Conservation (phyloP, 2,329 filamentous ascomycete genomes). For the Helicocarpus griseus region DNA sequence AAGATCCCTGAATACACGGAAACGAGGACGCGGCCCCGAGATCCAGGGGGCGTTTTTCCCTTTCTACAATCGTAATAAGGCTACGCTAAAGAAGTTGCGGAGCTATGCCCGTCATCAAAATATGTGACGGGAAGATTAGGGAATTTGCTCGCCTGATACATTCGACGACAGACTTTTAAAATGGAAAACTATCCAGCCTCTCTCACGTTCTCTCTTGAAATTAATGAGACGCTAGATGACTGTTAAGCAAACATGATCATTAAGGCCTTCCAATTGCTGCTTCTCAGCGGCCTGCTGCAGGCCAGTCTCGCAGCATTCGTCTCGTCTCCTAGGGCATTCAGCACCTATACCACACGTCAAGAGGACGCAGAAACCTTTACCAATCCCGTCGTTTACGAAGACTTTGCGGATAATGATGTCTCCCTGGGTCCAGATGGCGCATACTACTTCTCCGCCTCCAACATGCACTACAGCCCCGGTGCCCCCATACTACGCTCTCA, state of each 20-base stretch:
- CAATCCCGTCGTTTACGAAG: conserved; percentile 4
- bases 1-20: too few relatives aligned
- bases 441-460: conserved; percentile 7
- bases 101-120: too few relatives aligned
- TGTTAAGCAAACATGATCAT: neutral
- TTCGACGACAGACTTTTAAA: too few relatives aligned
- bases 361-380: conserved; percentile 3
- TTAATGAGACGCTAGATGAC: too few relatives aligned
- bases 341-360: neutral
- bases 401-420: conserved; percentile 6
- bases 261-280: neutral
- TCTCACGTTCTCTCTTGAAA: too few relatives aligned
- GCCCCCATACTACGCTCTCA: conserved; percentile 2
- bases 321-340: neutral
- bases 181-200: too few relatives aligned
- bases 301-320: neutral
- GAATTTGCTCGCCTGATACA: too few relatives aligned
- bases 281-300: neutral
- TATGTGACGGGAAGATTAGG: too few relatives aligned
- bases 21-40: too few relatives aligned
- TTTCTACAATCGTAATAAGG: too few relatives aligned
- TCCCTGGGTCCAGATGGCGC: neutral
- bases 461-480: conserved; percentile 1
- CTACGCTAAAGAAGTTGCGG: too few relatives aligned
- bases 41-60: too few relatives aligned